Conservation (phyloP, 2,329 filamentous ascomycete species). For the Dactylellina parvicollis region DNA sequence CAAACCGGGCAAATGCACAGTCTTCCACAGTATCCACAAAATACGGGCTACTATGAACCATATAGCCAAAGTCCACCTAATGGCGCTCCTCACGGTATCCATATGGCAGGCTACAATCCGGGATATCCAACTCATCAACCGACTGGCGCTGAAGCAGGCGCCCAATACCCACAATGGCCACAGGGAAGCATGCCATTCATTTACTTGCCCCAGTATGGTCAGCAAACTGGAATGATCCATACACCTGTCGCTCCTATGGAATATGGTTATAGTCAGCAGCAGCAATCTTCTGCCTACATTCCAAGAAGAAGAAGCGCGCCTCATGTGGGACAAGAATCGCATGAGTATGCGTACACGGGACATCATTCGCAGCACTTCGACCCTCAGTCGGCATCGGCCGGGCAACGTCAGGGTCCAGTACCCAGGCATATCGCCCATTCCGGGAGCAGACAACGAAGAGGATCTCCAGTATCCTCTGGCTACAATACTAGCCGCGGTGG, state of each 20-base stretch:
- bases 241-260: slow-evolving; percentile 21
- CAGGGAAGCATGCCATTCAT: slow-evolving; percentile 52
- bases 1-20: slow-evolving; percentile 36
- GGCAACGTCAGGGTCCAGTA: slow-evolving; percentile 35
- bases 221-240: slow-evolving; percentile 44
- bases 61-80: slow-evolving; percentile 46
- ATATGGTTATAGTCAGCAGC: slow-evolving; percentile 23
- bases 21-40: slow-evolving; percentile 39
- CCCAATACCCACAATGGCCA: slow-evolving; percentile 48
- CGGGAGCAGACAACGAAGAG: slow-evolving; percentile 39
- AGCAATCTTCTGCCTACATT: slow-evolving; percentile 27
- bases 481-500: slow-evolving; percentile 22
- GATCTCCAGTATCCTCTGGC: slow-evolving; percentile 39
- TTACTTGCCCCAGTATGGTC: slow-evolving; percentile 48
- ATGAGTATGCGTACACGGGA: slow-evolving; percentile 18
- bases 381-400: background rate
- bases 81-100: slow-evolving; percentile 38
- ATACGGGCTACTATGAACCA: slow-evolving; percentile 39
- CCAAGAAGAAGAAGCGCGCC: slow-evolving; percentile 50
- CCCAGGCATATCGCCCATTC: slow-evolving; percentile 42
- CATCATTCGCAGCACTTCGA: slow-evolving; percentile 9
- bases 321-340: slow-evolving; percentile 30
- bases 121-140: slow-evolving; percentile 26
- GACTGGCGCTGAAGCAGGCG: slow-evolving; percentile 12
- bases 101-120: slow-evolving; percentile 32